A percentile compares a stretch with the other conserved stretches of the same genome.
Evolutionary conservation across 768 basidiomycete genomes (phyloP).

Genomic region (Rhodosporidiobolus sp.): DNA sequence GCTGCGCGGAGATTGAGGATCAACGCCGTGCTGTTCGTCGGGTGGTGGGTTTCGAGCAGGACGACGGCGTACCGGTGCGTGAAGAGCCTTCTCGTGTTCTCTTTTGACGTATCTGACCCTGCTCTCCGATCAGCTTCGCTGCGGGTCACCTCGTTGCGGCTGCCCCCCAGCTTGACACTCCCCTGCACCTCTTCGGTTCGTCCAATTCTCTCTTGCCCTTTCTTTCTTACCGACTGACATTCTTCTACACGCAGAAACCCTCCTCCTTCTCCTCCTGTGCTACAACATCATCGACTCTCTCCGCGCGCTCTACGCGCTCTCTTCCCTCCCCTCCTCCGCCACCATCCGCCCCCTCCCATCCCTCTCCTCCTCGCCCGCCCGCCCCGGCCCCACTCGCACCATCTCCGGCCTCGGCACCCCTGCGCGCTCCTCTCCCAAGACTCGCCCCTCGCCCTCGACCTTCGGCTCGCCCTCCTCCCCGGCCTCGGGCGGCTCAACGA

Average conservation of each 20-base stretch:
- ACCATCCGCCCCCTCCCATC: neutral
- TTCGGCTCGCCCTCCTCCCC: neutral
- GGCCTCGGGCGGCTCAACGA: slow-evolving; percentile 3
- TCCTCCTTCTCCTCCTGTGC: slow-evolving; percentile 31
- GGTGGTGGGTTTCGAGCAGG: slow-evolving; percentile 33
- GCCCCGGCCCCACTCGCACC: slow-evolving; percentile 5
- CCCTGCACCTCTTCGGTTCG: slow-evolving; percentile 24
- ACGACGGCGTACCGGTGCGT: slow-evolving; percentile 24
- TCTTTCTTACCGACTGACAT: neutral
- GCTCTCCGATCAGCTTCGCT: slow-evolving; percentile 10
- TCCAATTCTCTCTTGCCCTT: neutral
- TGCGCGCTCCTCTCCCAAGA: slow-evolving; percentile 31
- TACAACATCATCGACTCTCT: slow-evolving; percentile 38
- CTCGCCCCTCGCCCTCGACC: slow-evolving; percentile 24
- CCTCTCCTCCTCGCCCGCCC: slow-evolving; percentile 1
- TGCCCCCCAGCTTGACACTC: slow-evolving; percentile 28
- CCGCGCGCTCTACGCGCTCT: slow-evolving; percentile 26
- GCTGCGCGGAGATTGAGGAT: slow-evolving; percentile 29
- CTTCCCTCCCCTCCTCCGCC: slow-evolving; percentile 23
- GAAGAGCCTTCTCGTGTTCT: no score
- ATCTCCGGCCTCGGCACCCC: neutral
- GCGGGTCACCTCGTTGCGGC: slow-evolving; percentile 30
- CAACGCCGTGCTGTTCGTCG: slow-evolving; percentile 30
- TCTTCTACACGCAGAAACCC: slow-evolving; percentile 5
- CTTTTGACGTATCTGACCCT: neutral